These are phyloP conservation scores for Theileria luwenshuni DNA, from an alignment of 169 alveolate species.

Conservation along the genomic window DNA sequence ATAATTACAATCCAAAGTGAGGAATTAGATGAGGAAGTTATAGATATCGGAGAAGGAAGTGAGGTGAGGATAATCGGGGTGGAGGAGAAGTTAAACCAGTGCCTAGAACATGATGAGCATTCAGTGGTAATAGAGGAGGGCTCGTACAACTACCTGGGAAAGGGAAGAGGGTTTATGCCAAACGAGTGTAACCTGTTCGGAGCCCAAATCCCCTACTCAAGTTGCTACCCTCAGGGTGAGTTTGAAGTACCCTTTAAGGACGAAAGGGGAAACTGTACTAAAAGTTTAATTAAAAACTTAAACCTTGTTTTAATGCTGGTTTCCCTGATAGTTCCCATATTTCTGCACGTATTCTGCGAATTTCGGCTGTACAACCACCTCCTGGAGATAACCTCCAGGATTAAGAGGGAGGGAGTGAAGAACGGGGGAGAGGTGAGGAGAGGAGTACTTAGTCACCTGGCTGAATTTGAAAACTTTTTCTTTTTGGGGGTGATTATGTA, in stretches of 20 bases:
- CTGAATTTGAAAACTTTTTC: constrained; percentile 60
- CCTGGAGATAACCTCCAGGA: neutral
- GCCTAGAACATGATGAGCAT: no score
- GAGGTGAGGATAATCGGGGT: no score
- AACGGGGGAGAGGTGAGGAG: neutral
- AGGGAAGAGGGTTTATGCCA: neutral
- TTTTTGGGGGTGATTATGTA: constrained; percentile 53
- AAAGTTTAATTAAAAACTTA: constrained; percentile 24
- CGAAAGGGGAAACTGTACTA: constrained; percentile 23
- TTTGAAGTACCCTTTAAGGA: neutral
- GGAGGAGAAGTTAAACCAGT: no score
- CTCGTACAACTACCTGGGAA: neutral
- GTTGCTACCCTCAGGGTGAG: neutral
- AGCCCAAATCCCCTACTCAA: neutral
- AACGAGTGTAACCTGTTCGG: constrained; percentile 5
- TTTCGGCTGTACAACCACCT: constrained; percentile 45
- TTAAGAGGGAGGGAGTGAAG: constrained; percentile 5
- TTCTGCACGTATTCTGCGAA: constrained; percentile 56
- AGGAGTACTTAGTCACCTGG: constrained; percentile 24
- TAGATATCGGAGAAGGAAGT: no score
- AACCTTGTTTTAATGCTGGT: constrained; percentile 40
- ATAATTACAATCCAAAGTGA: no score
- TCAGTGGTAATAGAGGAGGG: constrained; percentile 8
- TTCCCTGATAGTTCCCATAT: constrained; percentile 37
- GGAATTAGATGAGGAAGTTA: no score